These are phyloP conservation scores for Wallacemonas sp. DNA, from an alignment of 208 protist species.

Conservation along the genomic window DNA sequence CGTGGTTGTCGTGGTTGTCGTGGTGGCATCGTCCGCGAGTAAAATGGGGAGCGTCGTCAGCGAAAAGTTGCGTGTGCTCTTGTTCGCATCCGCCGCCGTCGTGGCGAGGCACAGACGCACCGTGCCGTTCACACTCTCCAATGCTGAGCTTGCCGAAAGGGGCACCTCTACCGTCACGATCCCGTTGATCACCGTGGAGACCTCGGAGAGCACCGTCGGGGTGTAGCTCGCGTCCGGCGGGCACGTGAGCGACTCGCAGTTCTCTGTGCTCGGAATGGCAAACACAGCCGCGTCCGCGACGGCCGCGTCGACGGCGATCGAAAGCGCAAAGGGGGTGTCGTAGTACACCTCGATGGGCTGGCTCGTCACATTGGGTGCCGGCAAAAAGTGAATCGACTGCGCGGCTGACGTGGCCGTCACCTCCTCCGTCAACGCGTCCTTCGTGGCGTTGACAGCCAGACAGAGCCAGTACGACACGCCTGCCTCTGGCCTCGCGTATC, in stretches of 20 bases:
- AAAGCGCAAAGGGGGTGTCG: slow-evolving; percentile 10
- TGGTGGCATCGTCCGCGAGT: not conserved
- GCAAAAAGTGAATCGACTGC: not conserved
- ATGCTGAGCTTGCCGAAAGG: not conserved
- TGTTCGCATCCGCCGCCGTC: not conserved
- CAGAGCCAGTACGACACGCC: slow-evolving; percentile 10
- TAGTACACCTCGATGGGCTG: slow-evolving; percentile 13
- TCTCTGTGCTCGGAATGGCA: not conserved
- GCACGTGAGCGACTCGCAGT: slow-evolving; percentile 14
- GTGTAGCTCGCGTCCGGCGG: not conserved
- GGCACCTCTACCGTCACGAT: not conserved
- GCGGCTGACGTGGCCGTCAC: not conserved
- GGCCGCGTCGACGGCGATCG: not conserved
- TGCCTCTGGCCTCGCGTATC: not conserved
- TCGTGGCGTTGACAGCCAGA: not conserved
- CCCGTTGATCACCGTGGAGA: not conserved
- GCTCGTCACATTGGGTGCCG: not conserved
- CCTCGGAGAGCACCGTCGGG: not conserved
- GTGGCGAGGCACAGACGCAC: slow-evolving; percentile 10
- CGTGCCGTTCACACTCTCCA: not conserved
- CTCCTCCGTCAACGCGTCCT: not conserved
- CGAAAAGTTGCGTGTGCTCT: not conserved
- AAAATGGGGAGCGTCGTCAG: not conserved
- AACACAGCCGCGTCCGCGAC: not conserved
- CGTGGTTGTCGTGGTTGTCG: not conserved